A percentile compares a stretch with the other conserved stretches of the same genome.
phyloP scores from a whole-genome alignment of 805 yeast species.

The Candida multigemmis region DNA sequence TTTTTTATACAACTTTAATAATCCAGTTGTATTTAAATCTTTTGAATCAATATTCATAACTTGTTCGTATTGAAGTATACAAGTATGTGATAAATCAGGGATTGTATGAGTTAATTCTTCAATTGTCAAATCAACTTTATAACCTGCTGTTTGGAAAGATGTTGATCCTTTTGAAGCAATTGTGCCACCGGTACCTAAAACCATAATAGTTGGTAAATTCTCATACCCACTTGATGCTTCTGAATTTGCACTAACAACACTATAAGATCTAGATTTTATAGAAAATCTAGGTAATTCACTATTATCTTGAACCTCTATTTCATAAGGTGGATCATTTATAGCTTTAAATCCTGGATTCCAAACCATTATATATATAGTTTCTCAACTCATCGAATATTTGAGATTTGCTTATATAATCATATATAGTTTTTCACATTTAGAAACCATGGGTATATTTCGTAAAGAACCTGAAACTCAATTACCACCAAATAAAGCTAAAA shows the following conservation, averaged over 20 bases:
- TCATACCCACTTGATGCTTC: no score
- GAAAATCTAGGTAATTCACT: no score
- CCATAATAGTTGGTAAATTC: constrained; percentile 25
- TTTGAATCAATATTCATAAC: constrained; percentile 55
- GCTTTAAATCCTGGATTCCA: no score
- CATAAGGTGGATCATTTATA: no score
- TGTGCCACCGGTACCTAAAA: constrained; percentile 38
- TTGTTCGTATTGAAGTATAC: constrained; percentile 55
- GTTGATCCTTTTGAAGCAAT: constrained; percentile 33
- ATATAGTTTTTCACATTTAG: no score
- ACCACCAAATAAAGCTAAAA: constrained; percentile 55
- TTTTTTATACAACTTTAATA: constrained; percentile 37
- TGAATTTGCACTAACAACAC: no score
- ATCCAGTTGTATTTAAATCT: constrained; percentile 39
- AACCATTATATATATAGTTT: no score
- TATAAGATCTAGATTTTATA: no score
- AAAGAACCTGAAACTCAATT: constrained; percentile 21
- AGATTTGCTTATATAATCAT: no score
- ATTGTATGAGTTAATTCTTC: constrained; percentile 44
- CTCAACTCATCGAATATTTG: no score
- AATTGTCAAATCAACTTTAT: constrained; percentile 31
- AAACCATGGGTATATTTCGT: constrained; percentile 47
- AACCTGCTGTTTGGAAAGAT: constrained; percentile 34
- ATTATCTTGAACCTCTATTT: no score
- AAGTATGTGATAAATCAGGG: constrained; percentile 46